Evolutionary conservation across 1,139 yeast genomes (phyloP).

Genomic region (Zygosaccharomyces pseudobailii): DNA sequence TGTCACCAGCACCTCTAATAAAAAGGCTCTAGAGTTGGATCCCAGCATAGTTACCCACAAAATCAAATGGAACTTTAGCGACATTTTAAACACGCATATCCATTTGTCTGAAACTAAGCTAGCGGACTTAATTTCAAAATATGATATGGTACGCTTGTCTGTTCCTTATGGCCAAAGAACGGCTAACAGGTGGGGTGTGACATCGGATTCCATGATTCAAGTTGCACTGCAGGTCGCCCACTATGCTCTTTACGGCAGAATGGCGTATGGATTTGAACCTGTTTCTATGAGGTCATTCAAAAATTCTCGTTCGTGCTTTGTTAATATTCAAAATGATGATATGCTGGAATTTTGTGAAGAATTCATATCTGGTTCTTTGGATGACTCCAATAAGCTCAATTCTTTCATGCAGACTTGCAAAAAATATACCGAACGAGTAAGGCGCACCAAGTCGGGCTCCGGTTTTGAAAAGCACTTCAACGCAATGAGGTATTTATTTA

Average conservation of each 20-base stretch:
- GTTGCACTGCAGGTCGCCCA: constrained; percentile 64
- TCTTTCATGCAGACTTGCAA: constrained; percentile 49
- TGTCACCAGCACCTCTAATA: constrained; percentile 35
- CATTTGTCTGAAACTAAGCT: constrained; percentile 72
- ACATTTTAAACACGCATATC: constrained; percentile 42
- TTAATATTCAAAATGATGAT: constrained; percentile 56
- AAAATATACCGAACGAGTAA: constrained; percentile 46
- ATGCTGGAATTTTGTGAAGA: constrained; percentile 53
- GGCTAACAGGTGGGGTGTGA: constrained; percentile 47
- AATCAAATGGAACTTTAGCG: constrained; percentile 49
- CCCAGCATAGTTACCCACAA: constrained; percentile 37
- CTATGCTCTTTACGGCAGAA: constrained; percentile 66
- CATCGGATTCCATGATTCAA: constrained; percentile 65
- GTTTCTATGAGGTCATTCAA: constrained; percentile 64
- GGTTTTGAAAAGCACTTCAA: constrained; percentile 72
- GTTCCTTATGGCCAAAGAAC: constrained; percentile 44
- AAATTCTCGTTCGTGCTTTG: constrained; percentile 64
- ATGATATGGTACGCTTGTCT: constrained; percentile 48
- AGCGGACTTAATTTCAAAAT: constrained; percentile 70
- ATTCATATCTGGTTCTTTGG: constrained; percentile 50
- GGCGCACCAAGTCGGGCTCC: constrained; percentile 52
- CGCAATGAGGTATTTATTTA: constrained; percentile 51
- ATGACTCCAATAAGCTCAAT: constrained; percentile 23
- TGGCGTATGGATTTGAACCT: constrained; percentile 66
- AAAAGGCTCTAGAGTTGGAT: constrained; percentile 29